These are phyloP conservation scores for Trypanosoma rangeli DNA, from an alignment of 208 protist species.

Conservation along the genomic window DNA sequence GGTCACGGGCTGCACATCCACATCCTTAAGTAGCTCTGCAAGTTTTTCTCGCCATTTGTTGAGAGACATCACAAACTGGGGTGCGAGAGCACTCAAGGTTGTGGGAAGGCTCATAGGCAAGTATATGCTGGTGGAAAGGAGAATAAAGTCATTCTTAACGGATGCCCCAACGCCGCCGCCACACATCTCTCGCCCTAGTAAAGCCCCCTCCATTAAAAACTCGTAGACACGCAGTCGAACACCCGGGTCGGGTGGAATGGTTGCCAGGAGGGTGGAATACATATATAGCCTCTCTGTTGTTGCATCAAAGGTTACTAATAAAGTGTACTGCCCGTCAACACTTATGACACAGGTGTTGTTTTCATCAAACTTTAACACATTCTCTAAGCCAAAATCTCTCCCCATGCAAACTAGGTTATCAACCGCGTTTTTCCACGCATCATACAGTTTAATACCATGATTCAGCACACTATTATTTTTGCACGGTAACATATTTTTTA, in stretches of 20 bases:
- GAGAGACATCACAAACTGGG: slow-evolving; percentile 68
- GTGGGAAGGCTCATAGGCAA: slow-evolving; percentile 69
- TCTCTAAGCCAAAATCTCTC: slow-evolving; percentile 53
- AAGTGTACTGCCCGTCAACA: slow-evolving; percentile 60
- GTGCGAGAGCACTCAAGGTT: slow-evolving; percentile 51
- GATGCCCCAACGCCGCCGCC: slow-evolving; percentile 71
- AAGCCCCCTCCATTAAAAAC: slow-evolving; percentile 65
- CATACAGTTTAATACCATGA: slow-evolving; percentile 37
- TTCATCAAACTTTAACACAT: slow-evolving; percentile 50
- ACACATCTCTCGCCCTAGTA: slow-evolving; percentile 70
- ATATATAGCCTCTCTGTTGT: slow-evolving; percentile 69
- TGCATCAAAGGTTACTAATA: slow-evolving; percentile 71
- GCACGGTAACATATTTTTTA: slow-evolving; percentile 8
- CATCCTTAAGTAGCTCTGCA: slow-evolving; percentile 31
- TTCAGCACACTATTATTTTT: not conserved
- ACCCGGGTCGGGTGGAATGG: slow-evolving; percentile 40
- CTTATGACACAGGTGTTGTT: slow-evolving; percentile 71
- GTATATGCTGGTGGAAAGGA: slow-evolving; percentile 74
- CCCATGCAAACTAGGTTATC: slow-evolving; percentile 60
- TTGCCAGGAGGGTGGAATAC: slow-evolving; percentile 69
- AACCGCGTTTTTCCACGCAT: slow-evolving; percentile 53
- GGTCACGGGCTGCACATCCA: not conserved
- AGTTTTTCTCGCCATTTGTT: slow-evolving; percentile 64
- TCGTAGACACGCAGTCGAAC: slow-evolving; percentile 58
- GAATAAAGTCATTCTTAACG: slow-evolving; percentile 64